These are phyloP conservation scores for Botryotinia globosa DNA, from an alignment of 2,329 filamentous ascomycete species.

Conservation along the genomic window DNA sequence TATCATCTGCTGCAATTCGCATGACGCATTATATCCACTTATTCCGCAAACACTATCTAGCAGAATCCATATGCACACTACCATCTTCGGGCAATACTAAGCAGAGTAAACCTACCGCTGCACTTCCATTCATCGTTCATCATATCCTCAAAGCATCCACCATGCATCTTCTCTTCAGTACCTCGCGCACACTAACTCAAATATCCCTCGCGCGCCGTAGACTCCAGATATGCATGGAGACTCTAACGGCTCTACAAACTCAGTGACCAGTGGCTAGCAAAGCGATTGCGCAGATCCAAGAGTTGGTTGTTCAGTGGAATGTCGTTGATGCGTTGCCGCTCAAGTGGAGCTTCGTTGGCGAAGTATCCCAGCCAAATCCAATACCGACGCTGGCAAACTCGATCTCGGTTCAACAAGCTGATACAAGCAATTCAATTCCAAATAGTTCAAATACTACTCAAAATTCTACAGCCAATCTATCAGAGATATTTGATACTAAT, in stretches of 20 bases:
- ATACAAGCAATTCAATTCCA: too few relatives aligned
- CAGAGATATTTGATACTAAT: background rate
- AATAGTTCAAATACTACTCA: background rate
- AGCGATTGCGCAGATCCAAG: background rate
- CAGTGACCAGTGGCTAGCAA: background rate
- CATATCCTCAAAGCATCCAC: background rate
- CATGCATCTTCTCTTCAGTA: background rate
- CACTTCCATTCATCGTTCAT: background rate
- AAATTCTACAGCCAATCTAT: background rate
- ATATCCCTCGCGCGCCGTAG: background rate
- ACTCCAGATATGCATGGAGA: background rate
- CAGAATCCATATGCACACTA: background rate
- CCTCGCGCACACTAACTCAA: background rate
- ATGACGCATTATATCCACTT: background rate
- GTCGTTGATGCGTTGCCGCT: background rate
- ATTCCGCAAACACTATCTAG: background rate
- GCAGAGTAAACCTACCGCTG: background rate
- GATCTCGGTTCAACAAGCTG: too few relatives aligned
- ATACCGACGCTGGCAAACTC: too few relatives aligned
- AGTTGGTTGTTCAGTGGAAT: background rate
- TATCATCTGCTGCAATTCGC: background rate
- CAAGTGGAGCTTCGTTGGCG: background rate
- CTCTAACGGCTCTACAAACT: background rate
- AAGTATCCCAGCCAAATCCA: background rate
- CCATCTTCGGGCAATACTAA: background rate